Percentiles rank a stretch among this genome's conserved stretches.
phyloP scores from a whole-genome alignment of 2,329 filamentous ascomycete genomes.

The Penicillium sp. region DNA sequence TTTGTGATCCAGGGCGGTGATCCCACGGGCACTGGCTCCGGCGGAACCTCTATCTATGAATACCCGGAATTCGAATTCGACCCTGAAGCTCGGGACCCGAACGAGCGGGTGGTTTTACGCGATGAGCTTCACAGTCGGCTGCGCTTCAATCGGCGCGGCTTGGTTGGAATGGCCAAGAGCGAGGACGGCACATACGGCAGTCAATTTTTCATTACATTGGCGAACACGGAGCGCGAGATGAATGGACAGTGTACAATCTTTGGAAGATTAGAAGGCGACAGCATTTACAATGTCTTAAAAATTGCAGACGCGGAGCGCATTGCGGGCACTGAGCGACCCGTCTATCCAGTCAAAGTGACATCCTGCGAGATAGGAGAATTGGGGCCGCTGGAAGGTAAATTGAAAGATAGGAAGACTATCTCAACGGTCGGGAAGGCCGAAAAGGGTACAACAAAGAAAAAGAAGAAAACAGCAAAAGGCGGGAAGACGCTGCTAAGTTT shows the following conservation, averaged over 20 bases:
- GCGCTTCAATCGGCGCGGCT: conserved; percentile 85
- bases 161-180: conserved; percentile 91
- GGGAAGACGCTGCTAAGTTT: conserved; percentile 50
- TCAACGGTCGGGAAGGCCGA: conserved; percentile 29
- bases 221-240: conserved; percentile 74
- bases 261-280: conserved; percentile 86
- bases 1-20: conserved; percentile 96
- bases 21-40: conserved; percentile 86
- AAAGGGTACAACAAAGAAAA: conserved; percentile 40
- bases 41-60: conserved; percentile 89
- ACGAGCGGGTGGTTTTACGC: conserved; percentile 64
- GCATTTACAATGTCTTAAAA: conserved; percentile 92
- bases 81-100: conserved; percentile 47
- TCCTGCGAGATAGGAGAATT: conserved; percentile 48
- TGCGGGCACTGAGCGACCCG: conserved; percentile 74
- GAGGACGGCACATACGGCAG: conserved; percentile 77
- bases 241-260: conserved; percentile 91
- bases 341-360: conserved; percentile 78
- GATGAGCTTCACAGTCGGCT: conserved; percentile 92
- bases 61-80: conserved; percentile 60
- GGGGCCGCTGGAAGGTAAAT: conserved; percentile 46
- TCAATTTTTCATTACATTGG: conserved; percentile 95
- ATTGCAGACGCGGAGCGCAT: conserved; percentile 86
- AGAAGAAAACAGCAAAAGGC: conserved; percentile 44
- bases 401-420: conserved; percentile 43